Evolutionary conservation across 2,329 filamentous ascomycete species (phyloP).

Genomic region (Cladophialophora carrionii): DNA sequence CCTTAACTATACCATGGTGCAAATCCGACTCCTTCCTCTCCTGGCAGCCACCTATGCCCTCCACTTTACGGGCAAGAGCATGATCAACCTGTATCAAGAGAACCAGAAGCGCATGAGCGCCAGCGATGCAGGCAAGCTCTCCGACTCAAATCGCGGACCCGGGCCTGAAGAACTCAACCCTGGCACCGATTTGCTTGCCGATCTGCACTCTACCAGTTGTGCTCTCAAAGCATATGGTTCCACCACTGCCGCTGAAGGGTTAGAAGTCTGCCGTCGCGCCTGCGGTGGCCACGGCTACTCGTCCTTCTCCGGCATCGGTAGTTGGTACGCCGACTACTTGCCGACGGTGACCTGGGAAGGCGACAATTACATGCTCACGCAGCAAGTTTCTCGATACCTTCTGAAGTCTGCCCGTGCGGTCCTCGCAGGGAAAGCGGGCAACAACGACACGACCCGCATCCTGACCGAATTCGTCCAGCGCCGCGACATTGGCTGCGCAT

Average conservation of each 20-base stretch:
- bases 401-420: slow-evolving; percentile 75
- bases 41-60: slow-evolving; percentile 76
- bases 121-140: slow-evolving; percentile 48
- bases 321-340: slow-evolving; percentile 75
- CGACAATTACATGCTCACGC: slow-evolving; percentile 81
- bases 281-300: slow-evolving; percentile 79
- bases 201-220: slow-evolving; percentile 76
- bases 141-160: slow-evolving; percentile 57
- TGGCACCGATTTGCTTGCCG: slow-evolving; percentile 69
- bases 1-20: slow-evolving; percentile 80
- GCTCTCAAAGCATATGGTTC: slow-evolving; percentile 74
- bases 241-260: slow-evolving; percentile 71
- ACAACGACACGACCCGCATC: slow-evolving; percentile 70
- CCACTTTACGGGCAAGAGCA: slow-evolving; percentile 75
- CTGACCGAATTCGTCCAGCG: slow-evolving; percentile 66
- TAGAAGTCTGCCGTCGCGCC: slow-evolving; percentile 73
- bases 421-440: slow-evolving; percentile 64
- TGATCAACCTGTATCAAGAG: slow-evolving; percentile 73
- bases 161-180: slow-evolving; percentile 70
- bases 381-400: slow-evolving; percentile 76
- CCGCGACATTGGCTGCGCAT: slow-evolving; percentile 71
- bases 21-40: slow-evolving; percentile 71
- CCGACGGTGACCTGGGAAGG: slow-evolving; percentile 74
- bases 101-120: slow-evolving; percentile 69
- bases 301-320: slow-evolving; percentile 74